Evolutionary conservation across 176 grass and related monocot genomes (phyloP).

Genomic region (Areca catechu): DNA sequence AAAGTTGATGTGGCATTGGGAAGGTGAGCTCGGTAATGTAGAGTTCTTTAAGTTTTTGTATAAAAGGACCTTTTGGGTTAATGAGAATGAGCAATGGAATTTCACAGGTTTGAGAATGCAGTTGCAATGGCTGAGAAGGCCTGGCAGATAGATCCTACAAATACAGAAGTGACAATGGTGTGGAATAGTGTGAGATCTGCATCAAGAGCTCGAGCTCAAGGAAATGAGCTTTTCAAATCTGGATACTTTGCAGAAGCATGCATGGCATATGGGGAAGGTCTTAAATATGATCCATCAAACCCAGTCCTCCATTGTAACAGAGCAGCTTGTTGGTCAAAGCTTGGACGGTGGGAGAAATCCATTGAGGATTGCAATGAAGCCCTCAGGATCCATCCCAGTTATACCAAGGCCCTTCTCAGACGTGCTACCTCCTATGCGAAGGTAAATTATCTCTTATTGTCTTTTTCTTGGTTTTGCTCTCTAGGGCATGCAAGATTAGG

Average conservation of each 20-base stretch:
- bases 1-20: conserved; percentile 89
- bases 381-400: conserved; percentile 73
- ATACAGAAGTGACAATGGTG: conserved; percentile 44
- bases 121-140: conserved; percentile 73
- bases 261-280: conserved; percentile 86
- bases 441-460: conserved; percentile 27
- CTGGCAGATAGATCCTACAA: conserved; percentile 51
- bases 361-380: conserved; percentile 87
- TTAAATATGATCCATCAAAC: conserved; percentile 75
- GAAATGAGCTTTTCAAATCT: conserved; percentile 85
- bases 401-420: conserved; percentile 94
- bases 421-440: conserved; percentile 70
- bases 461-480: too few relatives aligned
- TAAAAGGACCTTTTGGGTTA: background rate
- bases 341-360: conserved; percentile 72
- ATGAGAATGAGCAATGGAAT: conserved; percentile 1
- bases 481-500: background rate
- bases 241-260: conserved; percentile 75
- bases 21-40: conserved; percentile 39
- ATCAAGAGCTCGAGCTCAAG: conserved; percentile 62
- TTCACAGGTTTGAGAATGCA: conserved; percentile 77
- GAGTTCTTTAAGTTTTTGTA: conserved; percentile 1
- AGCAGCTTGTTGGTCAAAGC: conserved; percentile 82
- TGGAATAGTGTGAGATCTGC: conserved; percentile 69
- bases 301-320: conserved; percentile 86